A percentile compares a stretch with the other conserved stretches of the same genome.
Conservation (phyloP, 73 alveolate species). For the Tetrahymena malaccensis region DNA sequence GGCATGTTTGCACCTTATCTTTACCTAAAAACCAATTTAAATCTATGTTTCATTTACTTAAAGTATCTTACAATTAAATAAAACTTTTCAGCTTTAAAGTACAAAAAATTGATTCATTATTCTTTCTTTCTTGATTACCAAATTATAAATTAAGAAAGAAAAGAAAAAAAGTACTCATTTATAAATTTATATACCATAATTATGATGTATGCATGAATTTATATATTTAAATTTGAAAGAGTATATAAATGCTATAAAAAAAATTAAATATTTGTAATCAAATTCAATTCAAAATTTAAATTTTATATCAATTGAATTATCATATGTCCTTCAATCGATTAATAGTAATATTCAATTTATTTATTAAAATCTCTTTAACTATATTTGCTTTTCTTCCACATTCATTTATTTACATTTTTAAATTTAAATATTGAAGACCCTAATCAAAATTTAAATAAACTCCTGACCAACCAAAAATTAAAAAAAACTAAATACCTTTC, state of each 20-base stretch:
- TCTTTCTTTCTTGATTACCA: no score
- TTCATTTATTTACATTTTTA: no score
- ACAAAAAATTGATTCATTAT: not conserved
- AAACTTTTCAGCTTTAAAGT: not conserved
- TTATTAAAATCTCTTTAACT: not conserved
- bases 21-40: not conserved
- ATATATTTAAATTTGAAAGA: not conserved
- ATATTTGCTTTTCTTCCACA: not conserved
- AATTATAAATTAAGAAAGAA: no score
- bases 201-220: not conserved
- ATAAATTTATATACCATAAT: not conserved
- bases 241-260: not conserved
- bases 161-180: not conserved
- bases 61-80: not conserved
- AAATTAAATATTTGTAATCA: not conserved
- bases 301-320: not conserved
- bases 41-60: no score
- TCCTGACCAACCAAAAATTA: not conserved
- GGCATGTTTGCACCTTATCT: no score
- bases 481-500: no score
- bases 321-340: not conserved
- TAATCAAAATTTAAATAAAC: not conserved
- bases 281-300: not conserved
- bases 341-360: not conserved
- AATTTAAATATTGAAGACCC: not conserved